These are phyloP conservation scores for Hericium erinaceus DNA, from an alignment of 768 basidiomycete genomes.

Conservation along the genomic window DNA sequence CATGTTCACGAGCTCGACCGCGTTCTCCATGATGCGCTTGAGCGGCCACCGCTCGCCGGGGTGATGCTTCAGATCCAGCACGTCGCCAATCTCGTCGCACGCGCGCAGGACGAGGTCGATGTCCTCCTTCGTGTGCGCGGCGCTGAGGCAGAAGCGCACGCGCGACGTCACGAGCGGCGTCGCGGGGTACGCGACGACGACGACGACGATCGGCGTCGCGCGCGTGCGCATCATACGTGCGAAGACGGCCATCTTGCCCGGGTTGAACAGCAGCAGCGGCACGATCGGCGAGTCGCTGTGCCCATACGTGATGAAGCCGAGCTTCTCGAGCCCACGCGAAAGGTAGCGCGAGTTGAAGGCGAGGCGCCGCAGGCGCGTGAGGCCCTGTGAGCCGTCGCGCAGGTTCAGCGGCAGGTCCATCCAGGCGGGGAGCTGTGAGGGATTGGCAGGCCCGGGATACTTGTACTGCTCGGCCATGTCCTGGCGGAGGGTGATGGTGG, in stretches of 20 bases:
- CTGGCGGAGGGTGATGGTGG: conserved; percentile 21
- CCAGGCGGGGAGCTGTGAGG: conserved; percentile 65
- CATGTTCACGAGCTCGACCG: conserved; percentile 64
- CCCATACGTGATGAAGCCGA: conserved; percentile 97
- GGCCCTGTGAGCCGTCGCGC: conserved; percentile 78
- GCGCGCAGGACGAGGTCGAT: conserved; percentile 80
- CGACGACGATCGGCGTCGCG: conserved; percentile 74
- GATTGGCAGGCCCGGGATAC: conserved; percentile 65
- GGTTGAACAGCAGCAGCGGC: conserved; percentile 85
- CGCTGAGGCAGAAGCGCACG: conserved; percentile 89
- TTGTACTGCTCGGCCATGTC: conserved; percentile 38
- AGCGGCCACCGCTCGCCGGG: conserved; percentile 64
- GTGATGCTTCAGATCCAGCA: conserved; percentile 85
- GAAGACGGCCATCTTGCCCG: conserved; percentile 90
- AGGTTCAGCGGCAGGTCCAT: conserved; percentile 62
- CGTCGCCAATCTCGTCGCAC: conserved; percentile 85
- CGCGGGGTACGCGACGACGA: conserved; percentile 86
- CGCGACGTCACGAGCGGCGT: conserved; percentile 83
- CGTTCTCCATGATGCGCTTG: conserved; percentile 60
- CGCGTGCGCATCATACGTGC: conserved; percentile 77
- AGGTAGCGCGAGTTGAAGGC: conserved; percentile 97
- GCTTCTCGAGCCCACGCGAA: conserved; percentile 71
- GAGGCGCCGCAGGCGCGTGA: conserved; percentile 71
- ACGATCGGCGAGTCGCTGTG: conserved; percentile 88
- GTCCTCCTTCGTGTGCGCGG: conserved; percentile 95